A percentile compares a stretch with the other conserved stretches of the same genome.
These are phyloP conservation scores for Diplosphaera chodatii DNA, from an alignment of 139 green algal genomes.

Conservation along the genomic window DNA sequence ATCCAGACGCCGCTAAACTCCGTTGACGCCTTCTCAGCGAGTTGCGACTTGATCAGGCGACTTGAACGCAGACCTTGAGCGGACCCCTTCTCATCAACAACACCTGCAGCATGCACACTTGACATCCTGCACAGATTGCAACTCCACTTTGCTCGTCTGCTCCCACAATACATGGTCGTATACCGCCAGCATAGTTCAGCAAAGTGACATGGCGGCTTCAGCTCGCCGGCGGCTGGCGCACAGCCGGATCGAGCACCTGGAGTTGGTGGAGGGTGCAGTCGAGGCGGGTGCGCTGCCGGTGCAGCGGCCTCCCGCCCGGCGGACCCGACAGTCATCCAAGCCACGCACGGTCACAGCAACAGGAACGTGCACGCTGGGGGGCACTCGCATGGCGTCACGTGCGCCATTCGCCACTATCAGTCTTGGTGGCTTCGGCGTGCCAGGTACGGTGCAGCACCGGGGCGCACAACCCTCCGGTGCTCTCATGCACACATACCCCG, in stretches of 20 bases:
- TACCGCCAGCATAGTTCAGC: not conserved
- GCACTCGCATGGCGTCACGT: not conserved
- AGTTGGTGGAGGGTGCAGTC: not conserved
- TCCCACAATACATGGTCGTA: not conserved
- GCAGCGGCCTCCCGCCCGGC: too few relatives aligned
- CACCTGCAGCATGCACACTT: too few relatives aligned
- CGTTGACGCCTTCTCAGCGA: too few relatives aligned
- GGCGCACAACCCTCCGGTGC: too few relatives aligned
- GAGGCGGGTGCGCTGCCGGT: not conserved
- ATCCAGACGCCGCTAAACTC: too few relatives aligned
- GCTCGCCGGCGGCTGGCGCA: not conserved
- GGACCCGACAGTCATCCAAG: not conserved
- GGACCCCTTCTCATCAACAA: too few relatives aligned
- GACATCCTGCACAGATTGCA: too few relatives aligned
- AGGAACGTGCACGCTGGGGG: not conserved
- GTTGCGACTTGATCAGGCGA: too few relatives aligned
- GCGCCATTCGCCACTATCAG: not conserved
- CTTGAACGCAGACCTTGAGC: too few relatives aligned
- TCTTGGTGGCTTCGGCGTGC: not conserved
- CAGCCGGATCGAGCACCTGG: not conserved
- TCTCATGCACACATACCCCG: too few relatives aligned
- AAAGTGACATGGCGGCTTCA: not conserved
- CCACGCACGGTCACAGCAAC: not conserved
- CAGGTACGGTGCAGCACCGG: too few relatives aligned
- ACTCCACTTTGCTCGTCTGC: too few relatives aligned